Base-by-base conservation (phyloP, 169 alveolate species). In the Plasmodium malariae region DNA sequence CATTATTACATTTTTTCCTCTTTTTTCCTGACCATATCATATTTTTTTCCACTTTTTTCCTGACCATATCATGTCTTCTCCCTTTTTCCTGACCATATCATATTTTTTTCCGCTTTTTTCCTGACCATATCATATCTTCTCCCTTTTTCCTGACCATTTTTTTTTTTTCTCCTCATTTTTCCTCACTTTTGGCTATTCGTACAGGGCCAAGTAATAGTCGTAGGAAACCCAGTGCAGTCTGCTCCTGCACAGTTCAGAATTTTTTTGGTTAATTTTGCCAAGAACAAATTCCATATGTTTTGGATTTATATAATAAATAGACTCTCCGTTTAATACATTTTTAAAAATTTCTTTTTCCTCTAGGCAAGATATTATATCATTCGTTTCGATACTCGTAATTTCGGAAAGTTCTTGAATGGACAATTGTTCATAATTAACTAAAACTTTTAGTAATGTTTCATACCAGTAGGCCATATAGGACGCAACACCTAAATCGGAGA, bases 391-490 rank as follows among this genome's bases (percentile, higher is more conserved):
- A 51, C 97, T 93, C 1, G 98, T 96, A 88, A 93, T 92, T 70
- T 94, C 97, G 1, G 97, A 95, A 0, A 95, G 68, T 30, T 91
- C 94, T 92, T 95, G 65, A 6, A 63, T 55, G 26, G 85, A 93
- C 45, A 70, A 28, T 43, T 63, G 68, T 9, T 68, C 83, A 26
- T 59, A 63, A 37, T 60, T 62, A 26, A 72, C 11, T 3, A 67
- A 49, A 67, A 87, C 72, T 54, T 54, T 85, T 14, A 88, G 74
- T 14, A 74, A 40, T 3, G 85, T 67, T 57, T 74, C 88, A 65
- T 63, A 95, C 99, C 99, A 98, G 92, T 96, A 98, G 17, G 98
- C 94, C 87, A 98, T 96, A 92, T 98, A 98, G 6, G 99, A 95
- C 24, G 97, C 99, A 68, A 95, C 95, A 9, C 99, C 99, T 65